phyloP scores from a whole-genome alignment of 202 grass and related monocot genomes.

The Bolboschoenoplectus hybrid region DNA sequence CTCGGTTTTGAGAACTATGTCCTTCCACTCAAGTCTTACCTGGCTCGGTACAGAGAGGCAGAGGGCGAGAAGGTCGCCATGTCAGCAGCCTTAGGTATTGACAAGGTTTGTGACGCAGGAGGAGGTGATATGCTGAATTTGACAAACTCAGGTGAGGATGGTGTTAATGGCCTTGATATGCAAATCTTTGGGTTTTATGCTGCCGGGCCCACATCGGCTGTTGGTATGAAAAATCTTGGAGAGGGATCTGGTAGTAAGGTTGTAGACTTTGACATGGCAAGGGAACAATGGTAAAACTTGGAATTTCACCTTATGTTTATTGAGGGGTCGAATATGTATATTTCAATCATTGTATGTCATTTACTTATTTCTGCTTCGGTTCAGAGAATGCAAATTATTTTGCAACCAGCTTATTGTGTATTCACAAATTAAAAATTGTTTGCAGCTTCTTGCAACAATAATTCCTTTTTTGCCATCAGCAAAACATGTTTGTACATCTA shows the following conservation, averaged over 20 bases:
- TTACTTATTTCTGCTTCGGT: conserved; percentile 12
- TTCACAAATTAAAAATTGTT: not conserved
- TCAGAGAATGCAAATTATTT: not conserved
- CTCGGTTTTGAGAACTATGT: conserved; percentile 79
- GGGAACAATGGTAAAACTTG: conserved; percentile 28
- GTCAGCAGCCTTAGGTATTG: conserved; percentile 9
- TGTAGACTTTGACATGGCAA: conserved; percentile 33
- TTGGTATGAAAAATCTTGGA: not conserved
- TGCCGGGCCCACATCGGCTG: not conserved
- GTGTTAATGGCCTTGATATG: conserved; percentile 32
- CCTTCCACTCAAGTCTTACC: conserved; percentile 63
- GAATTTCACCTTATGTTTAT: conserved; percentile 9
- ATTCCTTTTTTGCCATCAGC: not conserved
- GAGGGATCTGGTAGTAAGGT: conserved; percentile 29
- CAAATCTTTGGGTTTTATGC: conserved; percentile 36
- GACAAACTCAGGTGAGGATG: conserved; percentile 42
- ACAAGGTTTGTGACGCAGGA: conserved; percentile 19
- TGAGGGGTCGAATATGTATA: not conserved
- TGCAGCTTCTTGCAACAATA: not conserved
- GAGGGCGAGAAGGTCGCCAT: conserved; percentile 71
- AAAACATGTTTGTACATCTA: conserved; percentile 17
- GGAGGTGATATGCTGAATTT: conserved; percentile 43
- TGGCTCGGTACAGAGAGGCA: conserved; percentile 63
- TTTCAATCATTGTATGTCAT: conserved; percentile 7
- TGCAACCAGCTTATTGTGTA: not conserved